Percentiles rank a stretch among this genome's conserved stretches.
phyloP scores from a whole-genome alignment of 768 basidiomycete species.

The Cytidiella melzeri region DNA sequence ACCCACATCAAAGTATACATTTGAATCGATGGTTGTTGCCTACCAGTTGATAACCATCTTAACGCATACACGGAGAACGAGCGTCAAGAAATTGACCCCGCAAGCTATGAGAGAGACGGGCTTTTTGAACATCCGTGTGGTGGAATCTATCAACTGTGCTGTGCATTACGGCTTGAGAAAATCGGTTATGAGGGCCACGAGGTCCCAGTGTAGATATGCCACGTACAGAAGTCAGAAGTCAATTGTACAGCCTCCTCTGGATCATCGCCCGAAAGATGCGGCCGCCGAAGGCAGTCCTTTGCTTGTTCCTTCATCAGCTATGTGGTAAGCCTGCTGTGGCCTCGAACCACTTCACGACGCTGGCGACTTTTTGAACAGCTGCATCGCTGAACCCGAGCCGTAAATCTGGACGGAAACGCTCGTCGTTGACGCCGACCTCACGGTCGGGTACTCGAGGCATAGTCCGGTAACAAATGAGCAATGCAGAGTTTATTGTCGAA shows the following conservation, averaged over 20 bases:
- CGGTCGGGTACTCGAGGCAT: conserved; percentile 49
- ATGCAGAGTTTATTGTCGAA: conserved; percentile 51
- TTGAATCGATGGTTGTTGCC: no score
- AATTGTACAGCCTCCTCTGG: conserved; percentile 4
- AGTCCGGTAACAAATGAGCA: conserved; percentile 74
- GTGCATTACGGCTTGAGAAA: no score
- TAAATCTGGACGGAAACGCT: conserved; percentile 61
- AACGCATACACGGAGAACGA: no score
- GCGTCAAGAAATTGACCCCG: no score
- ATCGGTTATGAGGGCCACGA: neutral
- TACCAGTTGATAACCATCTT: no score
- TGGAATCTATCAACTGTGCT: no score
- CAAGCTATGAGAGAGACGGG: no score
- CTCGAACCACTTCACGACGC: conserved; percentile 68
- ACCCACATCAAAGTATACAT: no score
- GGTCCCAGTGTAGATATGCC: conserved; percentile 8
- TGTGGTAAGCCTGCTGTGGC: conserved; percentile 53
- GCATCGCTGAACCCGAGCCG: conserved; percentile 66
- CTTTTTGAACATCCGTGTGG: no score
- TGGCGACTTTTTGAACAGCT: conserved; percentile 58
- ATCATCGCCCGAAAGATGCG: neutral
- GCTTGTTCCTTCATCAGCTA: neutral
- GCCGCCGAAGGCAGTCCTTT: neutral
- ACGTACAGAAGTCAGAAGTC: neutral
- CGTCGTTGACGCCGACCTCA: conserved; percentile 35